Evolutionary conservation across 2,329 filamentous ascomycete species (phyloP).

Genomic region (Graphilbum fragrans): DNA sequence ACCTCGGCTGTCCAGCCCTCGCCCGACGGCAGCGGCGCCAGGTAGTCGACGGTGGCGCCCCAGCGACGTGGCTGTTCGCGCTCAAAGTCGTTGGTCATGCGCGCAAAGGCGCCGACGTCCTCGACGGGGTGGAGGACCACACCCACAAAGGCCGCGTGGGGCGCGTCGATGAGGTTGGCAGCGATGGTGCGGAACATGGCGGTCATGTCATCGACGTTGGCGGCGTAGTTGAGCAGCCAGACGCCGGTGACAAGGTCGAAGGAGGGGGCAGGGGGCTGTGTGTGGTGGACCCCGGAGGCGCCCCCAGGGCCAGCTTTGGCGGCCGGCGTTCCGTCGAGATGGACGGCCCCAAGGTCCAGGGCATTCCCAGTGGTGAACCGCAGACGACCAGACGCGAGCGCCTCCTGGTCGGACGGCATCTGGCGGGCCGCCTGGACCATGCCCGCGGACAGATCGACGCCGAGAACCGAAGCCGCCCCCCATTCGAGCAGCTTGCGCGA

Average conservation of each 20-base stretch:
- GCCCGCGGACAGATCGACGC: slow-evolving; percentile 20
- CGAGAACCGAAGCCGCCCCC: slow-evolving; percentile 20
- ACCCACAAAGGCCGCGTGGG: slow-evolving; percentile 17
- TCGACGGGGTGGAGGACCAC: slow-evolving; percentile 11
- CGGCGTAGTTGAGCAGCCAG: slow-evolving; percentile 25
- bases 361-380: slow-evolving; percentile 14
- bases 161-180: slow-evolving; percentile 19
- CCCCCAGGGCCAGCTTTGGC: no score
- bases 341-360: slow-evolving; percentile 11
- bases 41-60: slow-evolving; percentile 4
- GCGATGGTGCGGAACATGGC: slow-evolving; percentile 22
- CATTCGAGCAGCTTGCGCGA: slow-evolving; percentile 19
- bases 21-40: slow-evolving; percentile 3
- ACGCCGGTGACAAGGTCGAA: slow-evolving; percentile 24
- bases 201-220: slow-evolving; percentile 14
- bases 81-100: not conserved
- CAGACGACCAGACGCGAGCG: not conserved
- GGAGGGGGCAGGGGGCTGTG: no score
- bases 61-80: not conserved
- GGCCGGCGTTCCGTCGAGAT: slow-evolving; percentile 7
- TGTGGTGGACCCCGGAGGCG: no score
- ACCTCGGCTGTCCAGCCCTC: slow-evolving; percentile 9
- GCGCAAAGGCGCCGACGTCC: slow-evolving; percentile 6
- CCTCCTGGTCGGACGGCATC: slow-evolving; percentile 3
- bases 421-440: slow-evolving; percentile 19